Evolutionary conservation across 257 asterid genomes (phyloP), one percentile per base, ranked within the genome.

Genomic region (Paraleonurus japonicus): DNA sequence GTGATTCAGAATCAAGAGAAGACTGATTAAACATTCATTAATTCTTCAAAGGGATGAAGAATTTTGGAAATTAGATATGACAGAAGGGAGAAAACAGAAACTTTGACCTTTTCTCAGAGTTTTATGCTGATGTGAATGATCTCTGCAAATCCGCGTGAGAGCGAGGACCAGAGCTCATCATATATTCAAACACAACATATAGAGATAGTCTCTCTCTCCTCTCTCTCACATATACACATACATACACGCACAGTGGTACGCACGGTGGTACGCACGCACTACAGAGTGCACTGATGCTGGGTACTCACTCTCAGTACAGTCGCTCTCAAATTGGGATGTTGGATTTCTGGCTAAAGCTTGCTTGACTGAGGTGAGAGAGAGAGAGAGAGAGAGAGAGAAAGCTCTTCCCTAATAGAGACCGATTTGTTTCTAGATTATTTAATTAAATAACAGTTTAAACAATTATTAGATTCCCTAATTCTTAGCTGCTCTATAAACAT

Each of bases 141-240:
- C 58, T 48, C 75, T 51, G 81, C 65, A 70, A 84, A 45, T 86
- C 84, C 85, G 85, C 92, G 88, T 85, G 85, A 79, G 78, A 80
- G 50, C 74, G 78, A 74, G 55, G 58, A 62, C 71, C 71, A 43
- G 71, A 61, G 30, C 41, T 78, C 78, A 67, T 71, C 53, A 70
- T 72, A 76, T 51, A 69, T 41, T 16, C n/a, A 27, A 41, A 71
- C 71, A 33, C n/a, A 4, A 53, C 45, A 54, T 28, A 64, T 47
- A 64, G 12, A 68, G 27, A 47, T 45, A 22, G 16, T 1, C 8
- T 0, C 61, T 27, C 30, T 68, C 28, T 75, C 55, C 73, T 67
- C 78, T 73, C 72, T 67, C 77, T 22, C 67, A 3, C 47, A n/a
- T n/a, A n/a, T n/a, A n/a, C n/a, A n/a, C n/a, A n/a, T n/a, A n/a